phyloP scores from a whole-genome alignment of 108 stramenopile genomes.

The Licmophora abbreviata region DNA sequence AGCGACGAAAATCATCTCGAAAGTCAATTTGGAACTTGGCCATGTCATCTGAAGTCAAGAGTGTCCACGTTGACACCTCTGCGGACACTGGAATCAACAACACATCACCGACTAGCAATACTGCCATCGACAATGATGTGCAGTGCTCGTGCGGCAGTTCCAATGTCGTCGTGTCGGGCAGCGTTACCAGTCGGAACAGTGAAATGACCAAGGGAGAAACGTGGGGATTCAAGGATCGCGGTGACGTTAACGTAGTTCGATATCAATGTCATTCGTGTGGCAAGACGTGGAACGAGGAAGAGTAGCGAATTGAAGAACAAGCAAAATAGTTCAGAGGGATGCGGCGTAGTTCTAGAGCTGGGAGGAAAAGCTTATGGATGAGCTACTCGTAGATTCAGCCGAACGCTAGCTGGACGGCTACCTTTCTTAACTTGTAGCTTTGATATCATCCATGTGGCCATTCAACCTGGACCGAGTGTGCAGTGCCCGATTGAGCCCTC shows the following conservation, averaged over 20 bases:
- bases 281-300: slow-evolving; percentile 60
- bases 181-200: slow-evolving; percentile 50
- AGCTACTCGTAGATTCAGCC: too few relatives aligned
- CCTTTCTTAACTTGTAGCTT: too few relatives aligned
- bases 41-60: slow-evolving; percentile 16
- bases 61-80: too few relatives aligned
- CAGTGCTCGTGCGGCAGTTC: slow-evolving; percentile 43
- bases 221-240: slow-evolving; percentile 63
- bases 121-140: slow-evolving; percentile 1
- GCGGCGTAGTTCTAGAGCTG: too few relatives aligned
- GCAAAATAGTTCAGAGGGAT: too few relatives aligned
- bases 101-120: neutral
- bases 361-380: too few relatives aligned
- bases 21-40: slow-evolving; percentile 64
- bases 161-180: slow-evolving; percentile 35
- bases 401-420: too few relatives aligned
- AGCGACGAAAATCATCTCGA: slow-evolving; percentile 30
- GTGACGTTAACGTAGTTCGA: slow-evolving; percentile 33
- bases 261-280: slow-evolving; percentile 60
- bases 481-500: too few relatives aligned
- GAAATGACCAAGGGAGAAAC: slow-evolving; percentile 67
- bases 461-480: too few relatives aligned
- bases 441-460: too few relatives aligned
- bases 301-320: slow-evolving; percentile 1
- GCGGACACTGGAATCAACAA: too few relatives aligned